Conservation (phyloP, 805 yeast species). For the Jamesozyma hellenica region DNA sequence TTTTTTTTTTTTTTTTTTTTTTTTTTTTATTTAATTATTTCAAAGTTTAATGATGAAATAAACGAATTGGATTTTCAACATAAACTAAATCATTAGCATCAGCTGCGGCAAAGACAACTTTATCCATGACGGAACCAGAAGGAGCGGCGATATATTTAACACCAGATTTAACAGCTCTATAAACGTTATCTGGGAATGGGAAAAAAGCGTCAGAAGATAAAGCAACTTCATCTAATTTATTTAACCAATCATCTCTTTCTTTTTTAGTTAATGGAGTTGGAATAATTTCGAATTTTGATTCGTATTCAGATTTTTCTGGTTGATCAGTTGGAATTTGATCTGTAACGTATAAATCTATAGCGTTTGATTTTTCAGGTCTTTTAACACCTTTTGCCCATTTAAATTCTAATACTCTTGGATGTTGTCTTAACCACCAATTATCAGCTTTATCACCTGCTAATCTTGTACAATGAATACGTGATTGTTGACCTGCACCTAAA, state of each 20-base stretch:
- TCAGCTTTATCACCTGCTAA: slow-evolving; percentile 98
- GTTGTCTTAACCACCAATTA: slow-evolving; percentile 99
- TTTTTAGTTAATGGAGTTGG: slow-evolving; percentile 74
- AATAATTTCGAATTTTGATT: slow-evolving; percentile 70
- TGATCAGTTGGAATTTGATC: slow-evolving; percentile 84
- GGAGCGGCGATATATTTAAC: slow-evolving; percentile 95
- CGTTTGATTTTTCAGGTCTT: slow-evolving; percentile 97
- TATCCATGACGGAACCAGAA: slow-evolving; percentile 93
- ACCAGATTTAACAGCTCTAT: slow-evolving; percentile 94
- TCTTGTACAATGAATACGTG: slow-evolving; percentile 97
- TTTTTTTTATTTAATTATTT: too few species aligned
- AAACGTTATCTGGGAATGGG: slow-evolving; percentile 99
- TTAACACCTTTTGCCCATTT: slow-evolving; percentile 97
- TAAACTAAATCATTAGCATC: slow-evolving; percentile 82
- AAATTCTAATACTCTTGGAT: slow-evolving; percentile 84
- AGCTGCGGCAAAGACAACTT: slow-evolving; percentile 92
- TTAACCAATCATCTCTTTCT: slow-evolving; percentile 82
- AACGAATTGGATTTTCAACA: slow-evolving; percentile 91
- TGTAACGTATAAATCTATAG: slow-evolving; percentile 86
- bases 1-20: too few species aligned
- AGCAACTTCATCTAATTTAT: slow-evolving; percentile 72
- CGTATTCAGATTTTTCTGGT: slow-evolving; percentile 88
- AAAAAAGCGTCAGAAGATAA: slow-evolving; percentile 95
- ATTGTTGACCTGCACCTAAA: slow-evolving; percentile 98
- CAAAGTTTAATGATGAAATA: slow-evolving; percentile 74